Evolutionary conservation across 768 basidiomycete genomes (phyloP), one percentile per base, ranked within the genome.

Genomic region (Termitomyces sp.): DNA sequence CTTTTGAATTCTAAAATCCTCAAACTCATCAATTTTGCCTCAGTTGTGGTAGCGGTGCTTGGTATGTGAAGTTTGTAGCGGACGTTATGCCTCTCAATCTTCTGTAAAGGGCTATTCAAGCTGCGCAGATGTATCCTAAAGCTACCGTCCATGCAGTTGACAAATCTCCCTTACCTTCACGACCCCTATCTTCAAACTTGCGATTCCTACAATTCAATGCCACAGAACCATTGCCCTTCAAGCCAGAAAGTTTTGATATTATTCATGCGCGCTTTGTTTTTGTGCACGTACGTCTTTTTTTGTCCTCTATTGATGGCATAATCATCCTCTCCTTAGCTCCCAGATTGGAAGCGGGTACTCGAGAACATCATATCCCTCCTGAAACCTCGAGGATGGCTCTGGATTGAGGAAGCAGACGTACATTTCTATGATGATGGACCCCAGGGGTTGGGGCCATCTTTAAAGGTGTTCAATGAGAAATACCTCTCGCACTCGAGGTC

Each of bases 371-470:
- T 49, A 10, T 14, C 53, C 16, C 33, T 59, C 12, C 13, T 59
- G 18, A 59, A 55, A 47, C 42, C 58, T 34, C 32, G 40, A n/a
- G 58, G 58, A n/a, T n/a, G n/a, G n/a, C n/a, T n/a, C n/a, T n/a
- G n/a, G n/a, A n/a, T n/a, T n/a, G n/a, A n/a, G n/a, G 14, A 54
- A 22, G 33, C 33, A 4, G 53, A 53, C 20, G 12, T 9, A 2
- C 4, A 32, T 13, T 26, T 49, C 4, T 55, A 54, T 34, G 34
- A 53, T 2, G 39, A 58, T n/a, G 34, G 24, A 12, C 12, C 42
- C 14, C 24, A 34, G 1, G 47, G 24, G 20, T 14, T 55, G 13
- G 47, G 46, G 30, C 53, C 33, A 5, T 14, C 10, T 2, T 22
- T 37, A 3, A 30, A 55, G 13, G 13, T 42, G 14, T 55, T 59